Conservation (phyloP, 2,329 filamentous ascomycete genomes). For the Paecilomyces niveus region DNA sequence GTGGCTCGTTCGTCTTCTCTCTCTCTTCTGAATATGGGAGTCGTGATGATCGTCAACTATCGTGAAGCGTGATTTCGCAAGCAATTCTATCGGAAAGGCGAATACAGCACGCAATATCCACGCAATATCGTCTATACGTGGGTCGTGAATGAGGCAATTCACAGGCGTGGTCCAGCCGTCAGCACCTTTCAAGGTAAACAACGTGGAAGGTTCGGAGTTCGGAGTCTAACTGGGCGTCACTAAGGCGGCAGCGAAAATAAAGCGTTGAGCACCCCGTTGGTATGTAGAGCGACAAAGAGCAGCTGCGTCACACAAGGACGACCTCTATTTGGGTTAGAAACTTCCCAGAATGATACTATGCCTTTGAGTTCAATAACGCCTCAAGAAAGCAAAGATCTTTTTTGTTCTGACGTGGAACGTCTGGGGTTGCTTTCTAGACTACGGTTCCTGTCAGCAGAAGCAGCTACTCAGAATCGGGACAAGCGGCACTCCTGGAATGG, state of each 20-base stretch:
- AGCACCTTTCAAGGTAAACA: background rate
- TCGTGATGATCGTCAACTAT: background rate
- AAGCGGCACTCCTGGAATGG: background rate
- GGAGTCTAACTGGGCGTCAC: background rate
- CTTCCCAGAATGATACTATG: background rate
- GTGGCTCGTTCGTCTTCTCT: background rate
- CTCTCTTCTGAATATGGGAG: background rate
- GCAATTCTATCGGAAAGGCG: background rate
- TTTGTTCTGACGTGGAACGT: background rate
- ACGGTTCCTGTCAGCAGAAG: background rate
- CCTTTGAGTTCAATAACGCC: background rate
- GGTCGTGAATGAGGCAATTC: background rate
- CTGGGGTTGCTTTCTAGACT: background rate
- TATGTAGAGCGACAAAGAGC: background rate
- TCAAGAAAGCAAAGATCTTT: background rate
- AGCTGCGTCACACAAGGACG: background rate
- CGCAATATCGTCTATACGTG: background rate
- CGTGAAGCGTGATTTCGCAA: background rate
- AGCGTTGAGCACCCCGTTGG: background rate
- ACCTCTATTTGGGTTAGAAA: background rate
- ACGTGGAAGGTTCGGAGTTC: background rate
- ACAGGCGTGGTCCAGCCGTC: background rate
- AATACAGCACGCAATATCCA: background rate
- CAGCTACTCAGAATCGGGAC: background rate
- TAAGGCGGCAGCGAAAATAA: background rate